Evolutionary conservation across 305 asterid genomes (phyloP), one percentile per base, ranked within the genome.

Genomic region (Salvia sclarea): DNA sequence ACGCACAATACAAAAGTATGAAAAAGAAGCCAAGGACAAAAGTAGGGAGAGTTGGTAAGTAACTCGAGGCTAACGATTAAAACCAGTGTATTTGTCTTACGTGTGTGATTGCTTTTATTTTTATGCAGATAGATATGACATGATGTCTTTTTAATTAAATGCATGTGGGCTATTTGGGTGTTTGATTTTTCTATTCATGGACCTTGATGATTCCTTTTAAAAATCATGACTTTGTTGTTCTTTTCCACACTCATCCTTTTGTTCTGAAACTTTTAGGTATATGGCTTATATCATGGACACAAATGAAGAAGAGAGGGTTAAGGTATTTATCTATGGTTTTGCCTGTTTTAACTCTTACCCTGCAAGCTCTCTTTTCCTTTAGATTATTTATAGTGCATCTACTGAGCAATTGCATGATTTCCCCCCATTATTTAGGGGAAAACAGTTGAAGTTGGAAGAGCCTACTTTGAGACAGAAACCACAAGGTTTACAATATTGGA

Each of bases 271-370:
- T 72, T 22, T 38, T 72, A 94, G 98, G 99, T 94, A 94, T 65
- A 94, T 94, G 99, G 97, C 98, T 8, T 94, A 89, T 79, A 94
- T 94, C 75, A 91, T 94, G 98, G 99, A 91, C 74, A 94, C 99
- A 62, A 94, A 94, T 73, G 99, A 94, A 78, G 99, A 94, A 79
- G 98, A 94, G 86, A 86, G 99, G 78, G 90, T 70, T 57, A 91
- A 91, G 97, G 98, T 94, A 82, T 64, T 35, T 25, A 17, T 69
- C 7, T 53, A 52, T 48, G 7, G 52, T 43, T 35, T 38, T 61
- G 22, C 68, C 57, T 66, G 40, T 14, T 73, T 21, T 55, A 47
- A 53, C 40, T 35, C 8, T 43, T 18, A 44, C 60, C 38, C 35
- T 3, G 37, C 22, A 14, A 40, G 38, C 30, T 35, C 41, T 24